Evolutionary conservation across 345 rosid genomes (phyloP), one percentile per base, ranked within the genome.

Genomic region (Lagerstroemia speciosa): DNA sequence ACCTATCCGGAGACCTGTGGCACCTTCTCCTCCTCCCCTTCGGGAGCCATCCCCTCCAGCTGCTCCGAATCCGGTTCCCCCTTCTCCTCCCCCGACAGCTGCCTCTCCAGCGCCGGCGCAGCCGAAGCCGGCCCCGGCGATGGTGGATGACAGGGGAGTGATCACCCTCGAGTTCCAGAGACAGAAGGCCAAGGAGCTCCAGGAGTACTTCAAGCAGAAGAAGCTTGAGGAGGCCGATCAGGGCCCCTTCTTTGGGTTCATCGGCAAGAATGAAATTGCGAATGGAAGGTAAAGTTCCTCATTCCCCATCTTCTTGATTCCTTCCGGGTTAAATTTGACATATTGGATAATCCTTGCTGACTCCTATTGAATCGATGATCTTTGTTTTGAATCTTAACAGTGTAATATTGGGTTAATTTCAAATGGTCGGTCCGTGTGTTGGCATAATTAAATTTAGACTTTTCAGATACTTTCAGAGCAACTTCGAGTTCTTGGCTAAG

Each of bases 191-290:
- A 93, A 84, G 78, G 93, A 93, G 80, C 87, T 93, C 69, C 98
- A 89, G 38, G 90, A 87, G 15, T 93, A 84, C 71, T 91, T 93
- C 72, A 91, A 88, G 84, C 78, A 82, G 83, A 89, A 87, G 89
- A 89, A 91, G 80, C 83, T 93, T 75, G 90, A 91, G 81, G 84
- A 89, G 72, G 83, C 97, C 41, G 78, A 83, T 83, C 89, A 82
- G 69, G 98, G 96, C 26, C 98, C 98, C 36, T 89, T 89, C 79
- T 87, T 93, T 76, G 98, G 98, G 48, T 93, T 82, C 68, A n/a
- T 87, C 66, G 81, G 77, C 70, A 93, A 91, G 82, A 93, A 93
- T 58, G 98, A 93, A 82, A 89, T 91, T 77, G 55, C 89, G 55
- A 91, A 93, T 76, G 98, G 98, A 73, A 93, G 98, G 98, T 91